Evolutionary conservation across 805 yeast species (phyloP), one percentile per base, ranked within the genome.

Genomic region (Ogataea minuta): DNA sequence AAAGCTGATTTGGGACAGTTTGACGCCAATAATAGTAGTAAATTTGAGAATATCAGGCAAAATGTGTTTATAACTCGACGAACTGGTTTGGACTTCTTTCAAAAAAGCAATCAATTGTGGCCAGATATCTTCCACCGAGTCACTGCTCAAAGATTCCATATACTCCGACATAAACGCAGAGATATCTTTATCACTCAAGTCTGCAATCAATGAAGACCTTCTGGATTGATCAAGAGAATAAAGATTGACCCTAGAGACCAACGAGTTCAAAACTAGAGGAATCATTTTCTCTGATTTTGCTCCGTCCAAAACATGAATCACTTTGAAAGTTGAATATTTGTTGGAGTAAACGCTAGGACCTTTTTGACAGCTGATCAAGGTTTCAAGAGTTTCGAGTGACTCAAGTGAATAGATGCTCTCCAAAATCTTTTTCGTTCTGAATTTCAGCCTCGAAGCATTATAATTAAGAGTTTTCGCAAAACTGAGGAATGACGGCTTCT

Each of bases 101-200:
- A 86, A 66, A 48, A 85, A 89, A 2, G 59, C 57, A 17, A 76
- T 63, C 23, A 81, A 64, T 15, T 72, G 74, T 8, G 60, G 59
- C 81, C 89, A 91, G 13, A 89, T 72, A 42, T 91, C 98, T 43
- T 84, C 89, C 34, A 88, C 66, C 0, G 86, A 78, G 50, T 88
- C 95, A 45, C 72, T 73, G 47, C 85, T 95, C 27, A 90, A 64
- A 0, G 89, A 72, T 4, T 63, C 63, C 15, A 82, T 64, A 57
- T 91, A 93, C 0, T 63, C 66, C 6, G 78, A 68, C 42, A 89
- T 59, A 54, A 85, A 84, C 1, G 53, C 50, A 2, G 78, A 65
- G 9, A 83, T 51, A 7, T 64, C 68, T 25, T 54, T 59, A 7
- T 71, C 78, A 5, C 69, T 53, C 3, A 83, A 56, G 8, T 67